Percentiles rank a stretch among this genome's conserved stretches.
phyloP scores from a whole-genome alignment of 257 asterid genomes.

The Lithospermum erythrorhizon region DNA sequence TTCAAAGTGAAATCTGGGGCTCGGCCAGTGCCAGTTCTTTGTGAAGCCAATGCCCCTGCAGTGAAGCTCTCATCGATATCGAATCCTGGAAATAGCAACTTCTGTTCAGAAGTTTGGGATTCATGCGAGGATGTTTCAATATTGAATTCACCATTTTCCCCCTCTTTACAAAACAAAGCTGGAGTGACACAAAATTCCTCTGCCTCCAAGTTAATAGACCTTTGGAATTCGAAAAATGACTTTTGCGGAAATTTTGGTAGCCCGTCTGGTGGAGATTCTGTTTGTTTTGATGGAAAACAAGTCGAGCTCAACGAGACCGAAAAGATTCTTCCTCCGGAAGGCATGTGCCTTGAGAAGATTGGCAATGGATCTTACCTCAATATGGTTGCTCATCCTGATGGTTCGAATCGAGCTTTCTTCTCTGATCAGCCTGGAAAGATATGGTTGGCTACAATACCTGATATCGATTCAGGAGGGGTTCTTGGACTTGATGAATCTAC shows the following conservation, averaged over 20 bases:
- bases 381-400: slow-evolving; percentile 91
- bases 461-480: slow-evolving; percentile 60
- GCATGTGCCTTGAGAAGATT: slow-evolving; percentile 76
- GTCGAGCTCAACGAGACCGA: slow-evolving; percentile 36
- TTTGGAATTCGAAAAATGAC: slow-evolving; percentile 68
- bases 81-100: slow-evolving; percentile 23
- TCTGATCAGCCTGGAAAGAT: slow-evolving; percentile 66
- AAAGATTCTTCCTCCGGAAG: slow-evolving; percentile 31
- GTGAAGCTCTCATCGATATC: slow-evolving; percentile 24
- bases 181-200: slow-evolving; percentile 34
- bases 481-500: slow-evolving; percentile 59
- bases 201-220: slow-evolving; percentile 43
- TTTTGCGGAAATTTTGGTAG: slow-evolving; percentile 76
- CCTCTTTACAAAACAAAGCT: slow-evolving; percentile 52
- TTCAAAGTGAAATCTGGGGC: slow-evolving; percentile 32
- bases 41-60: slow-evolving; percentile 48
- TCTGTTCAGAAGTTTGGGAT: slow-evolving; percentile 73
- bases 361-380: slow-evolving; percentile 64
- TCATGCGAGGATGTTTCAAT: slow-evolving; percentile 47
- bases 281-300: slow-evolving; percentile 58
- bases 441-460: slow-evolving; percentile 80
- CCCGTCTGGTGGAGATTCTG: slow-evolving; percentile 19
- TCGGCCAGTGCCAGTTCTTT: slow-evolving; percentile 62
- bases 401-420: slow-evolving; percentile 77
- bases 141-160: slow-evolving; percentile 69